Percentiles rank a stretch among this genome's conserved stretches.
phyloP scores from a whole-genome alignment of 2,329 filamentous ascomycete genomes.

The Periconia macrospinosa region DNA sequence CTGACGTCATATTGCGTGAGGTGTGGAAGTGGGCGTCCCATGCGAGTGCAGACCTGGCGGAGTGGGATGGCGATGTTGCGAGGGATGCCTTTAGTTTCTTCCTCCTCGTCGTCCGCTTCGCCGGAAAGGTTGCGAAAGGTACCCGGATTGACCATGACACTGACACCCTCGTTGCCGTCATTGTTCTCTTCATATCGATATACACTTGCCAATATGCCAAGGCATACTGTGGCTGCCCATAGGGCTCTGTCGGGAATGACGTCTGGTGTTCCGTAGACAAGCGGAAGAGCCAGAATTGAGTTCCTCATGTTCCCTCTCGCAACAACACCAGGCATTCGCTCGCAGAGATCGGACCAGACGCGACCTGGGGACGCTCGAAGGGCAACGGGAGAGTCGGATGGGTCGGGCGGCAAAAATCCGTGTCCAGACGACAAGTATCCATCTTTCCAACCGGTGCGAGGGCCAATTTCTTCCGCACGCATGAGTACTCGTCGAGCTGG shows the following conservation, averaged over 20 bases:
- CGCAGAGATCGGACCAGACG: constrained; percentile 57
- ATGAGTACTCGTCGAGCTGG: constrained; percentile 57
- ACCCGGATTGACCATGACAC: constrained; percentile 32
- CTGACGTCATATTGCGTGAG: constrained; percentile 57
- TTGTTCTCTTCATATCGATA: constrained; percentile 58
- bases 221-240: constrained; percentile 56
- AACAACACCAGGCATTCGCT: constrained; percentile 57
- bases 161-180: constrained; percentile 56
- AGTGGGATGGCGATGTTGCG: constrained; percentile 54
- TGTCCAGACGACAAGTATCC: constrained; percentile 55
- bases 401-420: constrained; percentile 55
- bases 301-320: constrained; percentile 54
- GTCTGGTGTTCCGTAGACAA: constrained; percentile 54
- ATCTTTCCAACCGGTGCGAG: constrained; percentile 54
- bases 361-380: constrained; percentile 52
- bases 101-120: constrained; percentile 53
- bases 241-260: constrained; percentile 56
- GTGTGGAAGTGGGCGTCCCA: constrained; percentile 58
- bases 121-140: constrained; percentile 48
- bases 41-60: constrained; percentile 54
- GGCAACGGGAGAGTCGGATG: constrained; percentile 53
- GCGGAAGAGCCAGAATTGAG: constrained; percentile 51
- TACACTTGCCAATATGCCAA: constrained; percentile 58
- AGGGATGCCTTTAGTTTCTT: constrained; percentile 55
- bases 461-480: constrained; percentile 55